These are phyloP conservation scores for Chrysosporium queenslandicum DNA, from an alignment of 2,329 filamentous ascomycete genomes.

Conservation along the genomic window DNA sequence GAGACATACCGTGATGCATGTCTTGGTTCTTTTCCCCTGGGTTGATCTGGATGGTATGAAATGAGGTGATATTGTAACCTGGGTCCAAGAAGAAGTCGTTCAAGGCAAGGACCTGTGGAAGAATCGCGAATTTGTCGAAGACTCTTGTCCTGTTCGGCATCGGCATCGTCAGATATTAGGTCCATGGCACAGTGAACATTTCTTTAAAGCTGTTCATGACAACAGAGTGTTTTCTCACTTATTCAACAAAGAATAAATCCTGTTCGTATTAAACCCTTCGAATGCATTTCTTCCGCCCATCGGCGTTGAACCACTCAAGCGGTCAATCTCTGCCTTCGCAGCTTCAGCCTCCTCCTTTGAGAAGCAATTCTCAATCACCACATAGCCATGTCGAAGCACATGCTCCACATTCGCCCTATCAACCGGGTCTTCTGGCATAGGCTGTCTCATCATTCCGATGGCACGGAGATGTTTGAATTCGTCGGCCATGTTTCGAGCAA, in stretches of 20 bases:
- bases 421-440: conserved; percentile 18
- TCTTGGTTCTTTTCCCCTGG: conserved; percentile 32
- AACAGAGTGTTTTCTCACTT: conserved; percentile 20
- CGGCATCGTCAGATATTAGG: neutral
- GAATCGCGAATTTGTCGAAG: conserved; percentile 32
- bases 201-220: neutral
- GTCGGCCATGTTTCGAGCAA: neutral
- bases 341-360: conserved; percentile 25
- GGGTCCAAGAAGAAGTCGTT: conserved; percentile 36
- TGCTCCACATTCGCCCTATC: conserved; percentile 23
- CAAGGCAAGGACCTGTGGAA: conserved; percentile 30
- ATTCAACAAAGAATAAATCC: conserved; percentile 34
- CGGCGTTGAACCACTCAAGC: conserved; percentile 26
- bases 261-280: conserved; percentile 31
- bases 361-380: conserved; percentile 28
- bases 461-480: conserved; percentile 1
- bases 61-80: conserved; percentile 29
- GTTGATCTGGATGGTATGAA: conserved; percentile 34
- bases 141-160: conserved; percentile 21
- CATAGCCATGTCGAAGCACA: conserved; percentile 30
- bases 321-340: conserved; percentile 26
- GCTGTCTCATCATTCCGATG: conserved; percentile 5
- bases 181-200: neutral
- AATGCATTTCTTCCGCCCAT: conserved; percentile 29
- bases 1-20: conserved; percentile 26